Percentiles rank a stretch among this genome's conserved stretches.
Conservation (phyloP, 139 green algal genomes). For the Asterochloris erici region DNA sequence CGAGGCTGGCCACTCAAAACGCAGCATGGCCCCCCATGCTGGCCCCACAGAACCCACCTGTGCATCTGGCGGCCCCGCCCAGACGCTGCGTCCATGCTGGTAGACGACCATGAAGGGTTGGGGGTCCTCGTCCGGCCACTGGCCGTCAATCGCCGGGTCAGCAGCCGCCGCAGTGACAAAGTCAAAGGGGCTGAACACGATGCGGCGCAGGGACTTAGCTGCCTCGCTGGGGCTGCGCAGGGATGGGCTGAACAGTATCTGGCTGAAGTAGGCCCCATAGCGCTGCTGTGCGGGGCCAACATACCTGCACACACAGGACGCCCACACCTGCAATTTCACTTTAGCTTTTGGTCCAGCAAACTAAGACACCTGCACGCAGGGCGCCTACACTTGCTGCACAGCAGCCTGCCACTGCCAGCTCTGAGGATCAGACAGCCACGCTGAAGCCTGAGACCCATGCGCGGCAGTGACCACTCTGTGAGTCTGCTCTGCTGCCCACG, state of each 20-base stretch:
- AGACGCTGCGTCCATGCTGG: conserved; percentile 27
- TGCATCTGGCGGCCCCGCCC: conserved; percentile 15
- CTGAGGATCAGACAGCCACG: too few species aligned
- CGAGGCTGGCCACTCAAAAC: background rate
- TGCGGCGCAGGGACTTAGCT: conserved; percentile 22
- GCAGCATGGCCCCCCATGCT: background rate
- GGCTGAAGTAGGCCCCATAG: conserved; percentile 29
- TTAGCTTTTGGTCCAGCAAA: too few species aligned
- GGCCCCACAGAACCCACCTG: conserved; percentile 3
- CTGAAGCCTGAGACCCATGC: too few species aligned
- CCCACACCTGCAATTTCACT: too few species aligned
- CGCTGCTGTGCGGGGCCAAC: conserved; percentile 25
- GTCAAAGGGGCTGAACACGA: conserved; percentile 29
- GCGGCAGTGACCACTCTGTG: too few species aligned
- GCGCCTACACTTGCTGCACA: too few species aligned
- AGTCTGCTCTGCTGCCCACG: too few species aligned
- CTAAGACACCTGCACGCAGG: too few species aligned
- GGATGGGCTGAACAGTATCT: conserved; percentile 17
- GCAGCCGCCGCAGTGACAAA: conserved; percentile 10
- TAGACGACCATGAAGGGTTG: conserved; percentile 31
- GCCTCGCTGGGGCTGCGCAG: conserved; percentile 3
- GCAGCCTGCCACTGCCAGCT: too few species aligned
- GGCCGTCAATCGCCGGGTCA: background rate
- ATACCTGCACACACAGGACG: background rate
- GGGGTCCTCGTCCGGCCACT: conserved; percentile 10